Evolutionary conservation across 1,139 yeast genomes (phyloP), one percentile per base, ranked within the genome.

Genomic region (Sugiyamaella grinbergsii): DNA sequence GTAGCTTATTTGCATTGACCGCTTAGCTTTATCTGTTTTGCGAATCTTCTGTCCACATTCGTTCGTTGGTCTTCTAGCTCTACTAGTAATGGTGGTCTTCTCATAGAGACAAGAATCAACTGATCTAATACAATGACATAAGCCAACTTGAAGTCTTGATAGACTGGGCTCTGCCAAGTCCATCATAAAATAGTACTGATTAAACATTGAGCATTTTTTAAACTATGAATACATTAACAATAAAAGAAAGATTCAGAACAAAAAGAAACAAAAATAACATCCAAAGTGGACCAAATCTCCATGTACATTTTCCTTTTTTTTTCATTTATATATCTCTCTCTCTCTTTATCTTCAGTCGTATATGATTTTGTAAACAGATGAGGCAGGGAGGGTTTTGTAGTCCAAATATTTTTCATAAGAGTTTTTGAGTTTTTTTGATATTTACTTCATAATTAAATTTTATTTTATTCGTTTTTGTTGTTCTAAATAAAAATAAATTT

Each of bases 401-500:
- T 37, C 41, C 41, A 23, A 23, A 23, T 37, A 36, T 36, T 37
- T 23, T 32, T 23, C 33, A 16, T 23, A 33, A 32, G 46, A 29
- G 22, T 42, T 34, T 23, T 15, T 18, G 22, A 5, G n/a, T 6
- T n/a, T 8, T 31, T 8, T 42, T 37, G 29, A 20, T 37, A 24
- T 10, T 32, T 32, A 32, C 3, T 11, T 33, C 23, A 16, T 29
- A 26, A 34, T 42, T 32, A 33, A 23, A 20, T 42, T 41, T 42
- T 15, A 33, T 42, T 42, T 42, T 24, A 19, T 42, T 31, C 22
- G 29, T 40, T 40, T 26, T 26, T 31, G 11, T 26, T 16, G 24
- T 36, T 37, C 28, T 28, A 44, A 42, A 18, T 46, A 40, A 40
- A 41, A 41, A 31, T 18, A 10, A 41, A 70, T 67, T 78, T 80